Evolutionary conservation across 164 flowering plant genomes (phyloP).

Genomic region (Magnolia sinica): DNA sequence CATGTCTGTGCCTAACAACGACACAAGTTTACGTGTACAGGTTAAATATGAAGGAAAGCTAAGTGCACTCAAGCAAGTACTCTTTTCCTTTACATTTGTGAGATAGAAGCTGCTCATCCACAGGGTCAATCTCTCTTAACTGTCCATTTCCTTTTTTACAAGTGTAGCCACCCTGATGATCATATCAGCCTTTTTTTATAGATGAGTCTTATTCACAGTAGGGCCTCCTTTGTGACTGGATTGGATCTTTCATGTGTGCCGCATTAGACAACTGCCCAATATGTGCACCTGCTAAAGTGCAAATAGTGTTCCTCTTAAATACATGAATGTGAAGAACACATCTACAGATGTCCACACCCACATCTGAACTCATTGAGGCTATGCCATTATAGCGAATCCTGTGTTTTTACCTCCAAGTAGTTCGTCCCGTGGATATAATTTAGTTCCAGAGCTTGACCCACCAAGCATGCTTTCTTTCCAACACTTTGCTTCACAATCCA

Average conservation of each 20-base stretch:
- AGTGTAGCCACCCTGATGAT: neutral
- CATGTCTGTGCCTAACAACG: neutral
- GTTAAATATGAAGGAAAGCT: neutral
- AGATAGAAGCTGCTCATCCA: neutral
- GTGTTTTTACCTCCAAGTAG: slow-evolving; percentile 74
- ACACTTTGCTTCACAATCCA: slow-evolving; percentile 99
- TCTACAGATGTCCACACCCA: neutral
- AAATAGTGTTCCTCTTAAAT: neutral
- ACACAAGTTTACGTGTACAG: neutral
- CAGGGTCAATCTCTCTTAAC: neutral
- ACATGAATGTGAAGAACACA: neutral
- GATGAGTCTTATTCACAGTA: neutral
- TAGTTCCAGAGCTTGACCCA: slow-evolving; percentile 85
- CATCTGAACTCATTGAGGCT: neutral
- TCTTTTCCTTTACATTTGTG: neutral
- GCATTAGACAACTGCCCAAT: neutral
- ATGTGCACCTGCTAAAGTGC: neutral
- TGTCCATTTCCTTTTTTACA: neutral
- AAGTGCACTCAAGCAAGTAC: neutral
- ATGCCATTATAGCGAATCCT: neutral
- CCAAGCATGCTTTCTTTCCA: slow-evolving; percentile 84
- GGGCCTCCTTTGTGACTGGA: too few relatives aligned
- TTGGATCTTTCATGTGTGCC: neutral
- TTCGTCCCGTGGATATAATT: slow-evolving; percentile 78
- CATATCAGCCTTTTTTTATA: neutral